Conservation (phyloP, 2,329 filamentous ascomycete species). For the Neophaeococcomyces aloes region DNA sequence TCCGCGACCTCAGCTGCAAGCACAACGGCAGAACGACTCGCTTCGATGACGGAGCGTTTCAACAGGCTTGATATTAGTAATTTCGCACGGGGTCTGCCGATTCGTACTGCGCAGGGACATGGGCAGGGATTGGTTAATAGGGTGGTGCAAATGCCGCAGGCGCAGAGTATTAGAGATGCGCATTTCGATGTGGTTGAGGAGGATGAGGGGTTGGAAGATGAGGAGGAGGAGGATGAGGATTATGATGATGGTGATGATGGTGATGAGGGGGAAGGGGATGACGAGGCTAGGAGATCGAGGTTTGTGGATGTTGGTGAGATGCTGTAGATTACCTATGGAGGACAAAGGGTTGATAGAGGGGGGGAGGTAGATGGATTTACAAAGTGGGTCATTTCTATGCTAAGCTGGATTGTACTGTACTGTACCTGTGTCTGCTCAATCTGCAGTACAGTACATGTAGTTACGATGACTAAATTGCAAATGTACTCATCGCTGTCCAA, state of each 20-base stretch:
- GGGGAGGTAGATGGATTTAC: too few relatives aligned
- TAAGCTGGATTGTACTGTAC: too few relatives aligned
- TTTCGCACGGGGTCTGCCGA: constrained; percentile 5
- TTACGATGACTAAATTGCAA: too few relatives aligned
- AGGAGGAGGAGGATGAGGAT: background rate
- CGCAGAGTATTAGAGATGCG: background rate
- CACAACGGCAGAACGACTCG: constrained; percentile 6
- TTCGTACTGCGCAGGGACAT: background rate
- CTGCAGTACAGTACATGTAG: too few relatives aligned
- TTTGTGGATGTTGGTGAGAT: constrained; percentile 6
- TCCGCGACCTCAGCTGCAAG: background rate
- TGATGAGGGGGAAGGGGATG: background rate
- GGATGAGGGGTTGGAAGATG: background rate
- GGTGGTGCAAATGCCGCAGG: background rate
- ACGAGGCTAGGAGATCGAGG: too few relatives aligned
- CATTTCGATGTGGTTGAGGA: background rate
- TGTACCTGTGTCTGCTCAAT: too few relatives aligned
- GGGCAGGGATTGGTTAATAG: background rate
- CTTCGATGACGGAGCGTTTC: constrained; percentile 5
- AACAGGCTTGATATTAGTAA: constrained; percentile 6
- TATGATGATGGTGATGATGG: background rate
- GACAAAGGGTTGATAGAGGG: too few relatives aligned
- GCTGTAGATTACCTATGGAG: too few relatives aligned
- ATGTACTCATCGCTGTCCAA: too few relatives aligned
- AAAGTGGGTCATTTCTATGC: too few relatives aligned